Base-by-base conservation (phyloP, 2,329 filamentous ascomycete genomes). In the Beauveria brongniartii region DNA sequence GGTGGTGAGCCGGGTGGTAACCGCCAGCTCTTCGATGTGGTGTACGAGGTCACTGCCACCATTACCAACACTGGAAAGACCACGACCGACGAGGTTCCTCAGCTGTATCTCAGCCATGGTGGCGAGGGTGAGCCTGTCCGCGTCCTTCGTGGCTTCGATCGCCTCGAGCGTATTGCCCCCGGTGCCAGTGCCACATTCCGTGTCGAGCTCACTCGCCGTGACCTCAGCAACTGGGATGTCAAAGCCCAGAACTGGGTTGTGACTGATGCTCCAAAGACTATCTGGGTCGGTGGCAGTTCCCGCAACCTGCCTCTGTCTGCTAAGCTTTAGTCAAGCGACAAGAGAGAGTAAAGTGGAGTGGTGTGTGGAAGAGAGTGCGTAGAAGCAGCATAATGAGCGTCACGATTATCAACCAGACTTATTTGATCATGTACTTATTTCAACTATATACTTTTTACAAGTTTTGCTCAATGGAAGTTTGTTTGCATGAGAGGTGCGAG, bases 201-300 rank as follows among this genome's bases (percentile, higher is more conserved):
- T 1, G 86, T 84, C 0, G 81, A 86, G 18, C 74, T 97, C 60
- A 92, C 86, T 6, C 82, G 92, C 44, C 85, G 91, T 61, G 93
- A 97, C 69, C 67, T 97, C 61, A 91, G 88, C 71, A 94, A 92
- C 77, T 97, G 93, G 92, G 90, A 96, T 66, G 77, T 83, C 1
- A 79, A 70, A 1, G 72, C 76, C n/a, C 92, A 97, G 79, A 87
- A 97, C 78, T 97, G 93, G 92, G 82, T 91, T 51, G 67, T 85
- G n/a, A 78, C 75, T 9, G 66, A 74, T 20, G 68, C 74, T 52
- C 69, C 77, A 61, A 85, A 85, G 78, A 83, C 71, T 59, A 77
- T 82, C 14, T 82, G 71, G 63, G 80, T 85, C 8, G 82, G 82
- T 3, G 74, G 77, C 65, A 83, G 80, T 68, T 84, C 82, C 61